Conservation (phyloP, 1,284 basidiomycete species). For the Ustilago tritici region DNA sequence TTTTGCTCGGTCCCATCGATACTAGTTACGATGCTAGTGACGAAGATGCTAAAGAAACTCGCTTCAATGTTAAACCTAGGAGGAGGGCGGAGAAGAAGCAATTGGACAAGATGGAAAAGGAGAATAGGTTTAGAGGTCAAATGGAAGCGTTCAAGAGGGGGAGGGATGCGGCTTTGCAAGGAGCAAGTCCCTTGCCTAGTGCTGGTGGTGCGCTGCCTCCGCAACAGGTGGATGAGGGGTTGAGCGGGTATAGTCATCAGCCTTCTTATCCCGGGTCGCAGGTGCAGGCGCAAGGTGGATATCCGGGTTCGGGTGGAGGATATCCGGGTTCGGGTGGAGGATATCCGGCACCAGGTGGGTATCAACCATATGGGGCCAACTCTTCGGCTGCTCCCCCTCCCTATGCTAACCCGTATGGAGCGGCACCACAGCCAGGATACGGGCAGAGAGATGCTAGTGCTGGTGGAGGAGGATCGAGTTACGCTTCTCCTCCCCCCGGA, state of each 20-base stretch:
- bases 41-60: constrained; percentile 27
- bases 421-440: constrained; percentile 9
- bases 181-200: constrained; percentile 30
- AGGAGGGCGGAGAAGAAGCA: constrained; percentile 37
- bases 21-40: constrained; percentile 57
- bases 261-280: constrained; percentile 27
- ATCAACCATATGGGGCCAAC: constrained; percentile 22
- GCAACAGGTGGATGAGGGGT: constrained; percentile 16
- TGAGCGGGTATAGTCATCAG: constrained; percentile 36
- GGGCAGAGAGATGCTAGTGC: constrained; percentile 21
- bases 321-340: constrained; percentile 7
- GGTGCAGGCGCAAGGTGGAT: constrained; percentile 20
- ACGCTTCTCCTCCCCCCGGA: constrained; percentile 2
- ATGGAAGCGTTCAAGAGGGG: constrained; percentile 29
- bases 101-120: constrained; percentile 24
- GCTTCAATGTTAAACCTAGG: constrained; percentile 11
- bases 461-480: constrained; percentile 6
- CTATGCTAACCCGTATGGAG: constrained; percentile 23
- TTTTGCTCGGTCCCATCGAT: constrained; percentile 60
- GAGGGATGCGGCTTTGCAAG: constrained; percentile 24
- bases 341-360: constrained; percentile 1
- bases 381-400: constrained; percentile 27
- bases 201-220: constrained; percentile 41
- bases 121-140: constrained; percentile 18
- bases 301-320: constrained; percentile 18